These are phyloP conservation scores for Colletotrichum higginsianum DNA, from an alignment of 2,329 filamentous ascomycete species.

Conservation along the genomic window DNA sequence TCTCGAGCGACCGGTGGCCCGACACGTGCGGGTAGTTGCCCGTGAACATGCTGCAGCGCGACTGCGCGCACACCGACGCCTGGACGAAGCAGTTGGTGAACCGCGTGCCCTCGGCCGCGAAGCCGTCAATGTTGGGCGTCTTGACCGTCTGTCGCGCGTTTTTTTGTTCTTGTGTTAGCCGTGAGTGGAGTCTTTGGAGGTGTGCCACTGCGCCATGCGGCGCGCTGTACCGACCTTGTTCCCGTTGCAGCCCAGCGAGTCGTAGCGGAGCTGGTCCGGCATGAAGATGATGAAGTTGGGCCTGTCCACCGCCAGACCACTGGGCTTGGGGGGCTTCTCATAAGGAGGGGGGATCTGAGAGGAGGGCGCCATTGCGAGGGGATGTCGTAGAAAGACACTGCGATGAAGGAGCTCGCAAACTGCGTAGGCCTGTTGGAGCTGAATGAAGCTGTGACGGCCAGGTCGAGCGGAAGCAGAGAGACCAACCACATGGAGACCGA, in stretches of 20 bases:
- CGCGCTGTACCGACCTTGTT: slow-evolving; percentile 26
- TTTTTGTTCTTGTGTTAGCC: too few species aligned
- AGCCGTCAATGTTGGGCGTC: slow-evolving; percentile 60
- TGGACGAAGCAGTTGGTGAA: slow-evolving; percentile 64
- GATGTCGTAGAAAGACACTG: neutral
- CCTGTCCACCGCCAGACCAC: slow-evolving; percentile 40
- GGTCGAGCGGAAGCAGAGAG: neutral
- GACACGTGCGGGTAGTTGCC: slow-evolving; percentile 62
- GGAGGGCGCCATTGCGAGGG: slow-evolving; percentile 16
- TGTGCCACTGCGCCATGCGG: too few species aligned
- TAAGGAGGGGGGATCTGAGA: slow-evolving; percentile 18
- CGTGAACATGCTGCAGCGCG: slow-evolving; percentile 63
- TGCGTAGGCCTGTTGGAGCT: neutral
- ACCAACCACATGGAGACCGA: neutral
- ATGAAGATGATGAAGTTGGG: slow-evolving; percentile 62
- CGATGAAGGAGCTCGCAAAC: neutral
- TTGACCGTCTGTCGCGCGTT: slow-evolving; percentile 43
- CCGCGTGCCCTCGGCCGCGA: slow-evolving; percentile 53
- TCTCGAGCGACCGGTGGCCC: slow-evolving; percentile 62
- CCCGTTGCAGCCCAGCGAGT: slow-evolving; percentile 57
- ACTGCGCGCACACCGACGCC: slow-evolving; percentile 63
- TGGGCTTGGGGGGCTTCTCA: slow-evolving; percentile 36
- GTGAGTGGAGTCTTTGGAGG: too few species aligned
- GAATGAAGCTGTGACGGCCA: too few species aligned
- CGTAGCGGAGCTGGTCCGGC: slow-evolving; percentile 64